Base-by-base conservation (phyloP, 2,329 filamentous ascomycete genomes). In the Aspergillus bombycis region DNA sequence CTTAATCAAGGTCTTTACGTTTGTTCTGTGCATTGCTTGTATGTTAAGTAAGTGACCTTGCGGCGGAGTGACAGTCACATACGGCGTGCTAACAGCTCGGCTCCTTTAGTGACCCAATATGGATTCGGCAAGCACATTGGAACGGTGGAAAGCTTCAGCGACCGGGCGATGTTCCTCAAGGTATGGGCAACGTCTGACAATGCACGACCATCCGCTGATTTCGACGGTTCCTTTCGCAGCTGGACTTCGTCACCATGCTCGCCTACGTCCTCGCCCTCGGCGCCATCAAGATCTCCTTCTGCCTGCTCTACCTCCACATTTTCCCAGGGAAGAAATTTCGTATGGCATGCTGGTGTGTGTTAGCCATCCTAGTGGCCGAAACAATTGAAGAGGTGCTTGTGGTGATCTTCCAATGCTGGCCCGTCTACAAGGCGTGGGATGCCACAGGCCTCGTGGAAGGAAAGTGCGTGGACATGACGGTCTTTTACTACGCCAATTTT, bases 361-460 rank as follows among this genome's bases (percentile, higher is more conserved):
- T 70, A 12, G 65, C 28, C 28, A 57, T 69, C 3, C 32, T 91
- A 82, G 70, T 91, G 84, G 2, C 86, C 82, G 74, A 89, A 89
- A 1, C 87, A 85, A 72, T 91, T 89, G 6, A 92, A 85, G 1
- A 93, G 88, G 21, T 90, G 89, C 48, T 90, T 86, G 71, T 94
- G 89, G 23, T 86, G 82, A 64, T 69, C 21, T 68, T 71, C 26
- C 69, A 71, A 48, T 71, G 69, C 30, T 60, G n/a, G 11, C 69
- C 69, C 4, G 50, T 71, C 23, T 43, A 60, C 23, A 70, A 66
- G 52, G 68, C 68, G 5, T 71, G 69, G 69, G 66, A 67, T 43
- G 55, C 63, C 1, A 61, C 65, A 0, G 63, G 60, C n/a, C 9
- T 21, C 1, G 48, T 62, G 4, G 32, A 61, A 1, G 69, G 69